A percentile compares a stretch with the other conserved stretches of the same genome.
Evolutionary conservation across 352 stramenopile genomes (phyloP).

Genomic region (Pythium chondricola): DNA sequence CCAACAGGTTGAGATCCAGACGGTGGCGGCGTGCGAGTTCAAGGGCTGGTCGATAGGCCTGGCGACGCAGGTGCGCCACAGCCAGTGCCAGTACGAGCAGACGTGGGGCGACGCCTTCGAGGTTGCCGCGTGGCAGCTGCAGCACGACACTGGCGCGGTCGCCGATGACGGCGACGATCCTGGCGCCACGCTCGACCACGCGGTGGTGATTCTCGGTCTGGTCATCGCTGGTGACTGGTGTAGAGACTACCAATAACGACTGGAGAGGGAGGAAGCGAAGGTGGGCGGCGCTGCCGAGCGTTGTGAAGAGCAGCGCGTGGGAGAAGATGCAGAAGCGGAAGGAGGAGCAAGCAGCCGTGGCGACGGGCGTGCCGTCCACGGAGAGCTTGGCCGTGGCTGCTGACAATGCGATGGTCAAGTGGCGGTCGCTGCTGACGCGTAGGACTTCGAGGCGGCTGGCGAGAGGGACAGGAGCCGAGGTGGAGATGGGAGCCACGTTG

Average conservation of each 20-base stretch:
- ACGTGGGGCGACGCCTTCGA: conserved; percentile 58
- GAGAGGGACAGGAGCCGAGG: background rate
- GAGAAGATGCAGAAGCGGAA: conserved; percentile 42
- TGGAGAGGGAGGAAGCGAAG: conserved; percentile 45
- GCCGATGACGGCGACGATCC: conserved; percentile 47
- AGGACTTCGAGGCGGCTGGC: conserved; percentile 39
- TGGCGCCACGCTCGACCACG: conserved; percentile 55
- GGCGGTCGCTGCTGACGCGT: background rate
- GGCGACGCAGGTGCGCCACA: conserved; percentile 30
- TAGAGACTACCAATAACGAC: conserved; percentile 6
- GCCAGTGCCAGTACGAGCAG: conserved; percentile 51
- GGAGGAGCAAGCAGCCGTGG: conserved; percentile 40
- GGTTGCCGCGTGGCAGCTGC: conserved; percentile 72
- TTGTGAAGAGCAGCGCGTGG: conserved; percentile 57
- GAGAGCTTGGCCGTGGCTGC: conserved; percentile 38
- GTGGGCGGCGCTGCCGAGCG: conserved; percentile 44
- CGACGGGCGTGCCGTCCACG: conserved; percentile 35
- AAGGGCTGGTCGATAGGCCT: conserved; percentile 40
- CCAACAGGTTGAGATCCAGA: conserved; percentile 71
- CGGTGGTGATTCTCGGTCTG: conserved; percentile 22
- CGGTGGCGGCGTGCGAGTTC: conserved; percentile 74
- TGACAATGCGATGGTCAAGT: conserved; percentile 39
- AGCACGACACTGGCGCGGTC: conserved; percentile 54
- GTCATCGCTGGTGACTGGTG: background rate
- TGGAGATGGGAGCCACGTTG: background rate